phyloP scores from a whole-genome alignment of 1,284 basidiomycete species.

The Coniophora puteana region DNA sequence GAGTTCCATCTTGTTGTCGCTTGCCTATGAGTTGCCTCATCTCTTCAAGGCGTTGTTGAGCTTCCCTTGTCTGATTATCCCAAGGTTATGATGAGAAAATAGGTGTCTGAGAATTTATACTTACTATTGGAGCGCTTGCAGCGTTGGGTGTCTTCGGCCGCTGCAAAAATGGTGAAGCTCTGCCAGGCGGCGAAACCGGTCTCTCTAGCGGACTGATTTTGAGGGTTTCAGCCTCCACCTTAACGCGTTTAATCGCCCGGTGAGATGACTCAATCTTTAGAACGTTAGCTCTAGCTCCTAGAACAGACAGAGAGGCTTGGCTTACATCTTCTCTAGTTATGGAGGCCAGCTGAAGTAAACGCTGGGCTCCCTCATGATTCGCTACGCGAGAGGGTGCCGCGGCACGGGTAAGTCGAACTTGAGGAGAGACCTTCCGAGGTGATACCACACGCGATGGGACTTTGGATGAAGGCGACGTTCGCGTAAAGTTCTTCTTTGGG shows the following conservation, averaged over 20 bases:
- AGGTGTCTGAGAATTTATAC: constrained; percentile 14
- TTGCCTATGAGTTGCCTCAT: constrained; percentile 68
- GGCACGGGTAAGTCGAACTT: constrained; percentile 30
- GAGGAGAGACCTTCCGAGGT: constrained; percentile 53
- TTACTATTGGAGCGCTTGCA: constrained; percentile 42
- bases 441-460: constrained; percentile 41
- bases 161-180: constrained; percentile 28
- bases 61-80: constrained; percentile 57
- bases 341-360: constrained; percentile 44
- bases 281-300: constrained; percentile 10
- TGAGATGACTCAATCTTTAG: constrained; percentile 62
- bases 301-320: background rate
- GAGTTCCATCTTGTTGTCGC: constrained; percentile 49
- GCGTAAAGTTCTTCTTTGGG: constrained; percentile 37
- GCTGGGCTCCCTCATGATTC: constrained; percentile 35
- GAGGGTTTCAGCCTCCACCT: too few species aligned
- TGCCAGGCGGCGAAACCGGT: too few species aligned
- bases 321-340: constrained; percentile 69
- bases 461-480: constrained; percentile 47
- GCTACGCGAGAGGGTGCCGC: constrained; percentile 18
- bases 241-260: constrained; percentile 66
- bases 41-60: constrained; percentile 72
- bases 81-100: constrained; percentile 7
- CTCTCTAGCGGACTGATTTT: too few species aligned
- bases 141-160: too few species aligned